These are phyloP conservation scores for Candida coquimbonensis DNA, from an alignment of 805 yeast genomes.

Conservation along the genomic window DNA sequence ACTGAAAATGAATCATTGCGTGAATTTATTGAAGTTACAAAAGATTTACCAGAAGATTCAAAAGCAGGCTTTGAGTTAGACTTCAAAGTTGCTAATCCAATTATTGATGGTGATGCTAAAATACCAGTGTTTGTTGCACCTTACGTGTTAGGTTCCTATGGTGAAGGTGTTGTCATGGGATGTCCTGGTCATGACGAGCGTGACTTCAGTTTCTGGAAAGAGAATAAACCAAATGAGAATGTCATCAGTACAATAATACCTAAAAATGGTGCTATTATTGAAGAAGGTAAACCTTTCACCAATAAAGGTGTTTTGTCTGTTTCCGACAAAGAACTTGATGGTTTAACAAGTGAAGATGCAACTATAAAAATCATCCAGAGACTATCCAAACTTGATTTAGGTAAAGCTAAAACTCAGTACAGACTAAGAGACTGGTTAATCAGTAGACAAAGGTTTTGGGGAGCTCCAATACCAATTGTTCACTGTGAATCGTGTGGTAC, in stretches of 20 bases:
- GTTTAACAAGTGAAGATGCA: constrained; percentile 46
- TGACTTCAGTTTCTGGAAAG: constrained; percentile 74
- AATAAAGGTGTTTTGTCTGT: constrained; percentile 42
- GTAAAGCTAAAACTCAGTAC: constrained; percentile 44
- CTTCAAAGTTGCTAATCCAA: constrained; percentile 51
- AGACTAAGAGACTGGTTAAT: constrained; percentile 90
- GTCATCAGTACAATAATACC: constrained; percentile 17
- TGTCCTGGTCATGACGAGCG: constrained; percentile 91
- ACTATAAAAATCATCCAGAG: constrained; percentile 35
- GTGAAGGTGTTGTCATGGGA: constrained; percentile 96
- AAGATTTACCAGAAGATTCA: constrained; percentile 36
- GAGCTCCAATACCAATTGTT: constrained; percentile 94
- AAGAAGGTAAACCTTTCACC: constrained; percentile 27
- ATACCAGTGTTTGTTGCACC: constrained; percentile 88
- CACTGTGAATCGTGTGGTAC: constrained; percentile 83
- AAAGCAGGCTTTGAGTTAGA: constrained; percentile 54
- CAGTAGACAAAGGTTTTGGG: constrained; percentile 95
- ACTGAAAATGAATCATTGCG: constrained; percentile 33
- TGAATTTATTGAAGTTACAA: constrained; percentile 36
- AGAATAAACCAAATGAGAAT: constrained; percentile 40
- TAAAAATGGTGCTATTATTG: constrained; percentile 2
- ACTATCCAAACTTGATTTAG: constrained; percentile 35
- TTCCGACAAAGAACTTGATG: constrained; percentile 43
- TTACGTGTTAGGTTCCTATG: constrained; percentile 77
- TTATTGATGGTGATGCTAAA: constrained; percentile 30